A percentile compares a stretch with the other conserved stretches of the same genome.
Conservation (phyloP, 2,329 filamentous ascomycete genomes). For the Orbilia ellipsospora region DNA sequence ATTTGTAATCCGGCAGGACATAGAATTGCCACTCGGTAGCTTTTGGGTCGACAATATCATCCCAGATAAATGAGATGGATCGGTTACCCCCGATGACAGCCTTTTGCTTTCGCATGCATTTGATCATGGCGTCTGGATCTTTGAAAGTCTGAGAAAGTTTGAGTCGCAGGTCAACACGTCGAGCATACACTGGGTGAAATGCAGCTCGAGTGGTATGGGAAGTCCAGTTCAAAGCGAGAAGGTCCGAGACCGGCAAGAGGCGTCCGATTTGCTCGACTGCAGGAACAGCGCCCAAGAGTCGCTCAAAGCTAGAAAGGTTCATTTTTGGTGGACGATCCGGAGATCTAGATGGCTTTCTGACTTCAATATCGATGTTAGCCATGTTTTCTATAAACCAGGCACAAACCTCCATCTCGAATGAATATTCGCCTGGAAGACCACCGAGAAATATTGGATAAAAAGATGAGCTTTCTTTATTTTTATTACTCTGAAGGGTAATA, state of each 20-base stretch:
- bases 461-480: too few species aligned
- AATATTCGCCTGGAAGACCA: too few species aligned
- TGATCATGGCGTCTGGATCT: constrained; percentile 13
- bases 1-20: background rate
- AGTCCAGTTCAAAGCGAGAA: constrained; percentile 25
- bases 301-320: background rate
- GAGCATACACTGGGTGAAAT: constrained; percentile 13
- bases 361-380: too few species aligned
- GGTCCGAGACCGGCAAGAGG: constrained; percentile 9
- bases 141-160: constrained; percentile 25
- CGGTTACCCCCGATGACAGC: constrained; percentile 19
- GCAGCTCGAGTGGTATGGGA: background rate
- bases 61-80: constrained; percentile 28
- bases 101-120: constrained; percentile 2
- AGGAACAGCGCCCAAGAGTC: constrained; percentile 18
- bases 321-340: background rate
- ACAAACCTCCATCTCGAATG: too few species aligned
- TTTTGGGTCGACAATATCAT: background rate
- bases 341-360: too few species aligned
- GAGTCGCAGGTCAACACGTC: constrained; percentile 11
- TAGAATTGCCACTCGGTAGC: constrained; percentile 19
- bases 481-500: too few species aligned
- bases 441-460: too few species aligned
- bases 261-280: constrained; percentile 9
- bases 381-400: too few species aligned